Evolutionary conservation across 257 asterid species (phyloP).

Genomic region (Solanum okadae): DNA sequence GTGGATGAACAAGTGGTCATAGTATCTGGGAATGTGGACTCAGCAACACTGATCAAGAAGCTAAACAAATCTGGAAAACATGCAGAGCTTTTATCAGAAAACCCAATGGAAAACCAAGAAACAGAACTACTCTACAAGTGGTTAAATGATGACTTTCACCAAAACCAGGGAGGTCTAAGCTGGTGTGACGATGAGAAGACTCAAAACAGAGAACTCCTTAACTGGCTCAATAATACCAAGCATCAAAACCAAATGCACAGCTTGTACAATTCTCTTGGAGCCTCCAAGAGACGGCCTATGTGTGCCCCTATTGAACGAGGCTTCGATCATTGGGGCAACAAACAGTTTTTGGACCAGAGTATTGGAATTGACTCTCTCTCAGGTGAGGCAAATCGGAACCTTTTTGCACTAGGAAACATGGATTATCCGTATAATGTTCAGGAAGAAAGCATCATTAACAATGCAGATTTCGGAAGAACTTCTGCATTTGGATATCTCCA

Average conservation of each 20-base stretch:
- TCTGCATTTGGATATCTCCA: not conserved
- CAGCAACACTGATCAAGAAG: conserved; percentile 20
- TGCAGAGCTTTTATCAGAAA: conserved; percentile 41
- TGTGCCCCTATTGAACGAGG: conserved; percentile 4
- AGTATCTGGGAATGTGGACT: conserved; percentile 29
- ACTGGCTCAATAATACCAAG: conserved; percentile 6
- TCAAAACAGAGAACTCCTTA: not conserved
- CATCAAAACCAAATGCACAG: conserved; percentile 10
- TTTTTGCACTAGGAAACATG: not conserved
- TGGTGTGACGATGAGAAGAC: not conserved
- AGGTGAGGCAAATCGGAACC: conserved; percentile 2
- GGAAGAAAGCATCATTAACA: conserved; percentile 11
- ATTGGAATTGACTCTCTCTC: not conserved
- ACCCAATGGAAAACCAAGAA: not conserved
- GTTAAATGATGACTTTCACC: conserved; percentile 2
- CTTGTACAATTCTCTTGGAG: not conserved
- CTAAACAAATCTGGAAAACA: conserved; percentile 38
- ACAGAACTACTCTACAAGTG: not conserved
- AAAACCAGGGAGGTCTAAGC: not conserved
- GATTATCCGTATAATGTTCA: conserved; percentile 2
- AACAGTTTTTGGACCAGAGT: conserved; percentile 5
- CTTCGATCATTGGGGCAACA: conserved; percentile 6
- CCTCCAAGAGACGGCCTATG: conserved; percentile 3
- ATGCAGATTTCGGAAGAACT: not conserved
- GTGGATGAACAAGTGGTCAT: conserved; percentile 19